Conservation (phyloP, 225 moss, liverwort and hornwort genomes). For the Asterella californica region DNA sequence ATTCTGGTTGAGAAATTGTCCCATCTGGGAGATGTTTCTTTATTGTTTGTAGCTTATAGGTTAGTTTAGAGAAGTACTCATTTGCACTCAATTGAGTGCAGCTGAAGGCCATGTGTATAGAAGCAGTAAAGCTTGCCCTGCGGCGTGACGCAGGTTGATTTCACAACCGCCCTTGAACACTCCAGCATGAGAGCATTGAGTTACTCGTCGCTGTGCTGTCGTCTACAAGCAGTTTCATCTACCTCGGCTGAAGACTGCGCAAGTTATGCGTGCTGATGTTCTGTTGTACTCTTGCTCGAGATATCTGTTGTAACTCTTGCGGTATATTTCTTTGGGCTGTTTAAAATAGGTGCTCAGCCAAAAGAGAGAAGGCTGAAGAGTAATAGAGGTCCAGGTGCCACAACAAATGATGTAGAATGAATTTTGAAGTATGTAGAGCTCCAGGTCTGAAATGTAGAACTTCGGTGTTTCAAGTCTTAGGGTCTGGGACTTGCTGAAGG, state of each 20-base stretch:
- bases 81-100: conserved; percentile 61
- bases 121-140: conserved; percentile 96
- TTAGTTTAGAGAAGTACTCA: neutral
- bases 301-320: neutral
- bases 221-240: conserved; percentile 2
- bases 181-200: neutral
- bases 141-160: conserved; percentile 65
- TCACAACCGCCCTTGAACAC: conserved; percentile 5
- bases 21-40: neutral
- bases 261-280: neutral
- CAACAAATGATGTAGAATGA: conserved; percentile 17
- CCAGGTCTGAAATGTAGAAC: neutral
- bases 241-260: conserved; percentile 8
- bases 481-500: neutral
- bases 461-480: conserved; percentile 3
- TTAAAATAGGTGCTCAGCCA: neutral
- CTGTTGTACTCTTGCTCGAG: neutral
- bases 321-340: neutral
- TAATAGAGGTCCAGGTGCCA: conserved; percentile 11
- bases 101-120: conserved; percentile 94
- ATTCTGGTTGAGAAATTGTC: neutral
- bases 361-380: neutral
- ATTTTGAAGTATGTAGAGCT: conserved; percentile 17
- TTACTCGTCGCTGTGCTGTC: conserved; percentile 7
- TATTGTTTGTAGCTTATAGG: neutral